Conservation (phyloP, 2,329 filamentous ascomycete genomes). For the Colletotrichum tabaci region DNA sequence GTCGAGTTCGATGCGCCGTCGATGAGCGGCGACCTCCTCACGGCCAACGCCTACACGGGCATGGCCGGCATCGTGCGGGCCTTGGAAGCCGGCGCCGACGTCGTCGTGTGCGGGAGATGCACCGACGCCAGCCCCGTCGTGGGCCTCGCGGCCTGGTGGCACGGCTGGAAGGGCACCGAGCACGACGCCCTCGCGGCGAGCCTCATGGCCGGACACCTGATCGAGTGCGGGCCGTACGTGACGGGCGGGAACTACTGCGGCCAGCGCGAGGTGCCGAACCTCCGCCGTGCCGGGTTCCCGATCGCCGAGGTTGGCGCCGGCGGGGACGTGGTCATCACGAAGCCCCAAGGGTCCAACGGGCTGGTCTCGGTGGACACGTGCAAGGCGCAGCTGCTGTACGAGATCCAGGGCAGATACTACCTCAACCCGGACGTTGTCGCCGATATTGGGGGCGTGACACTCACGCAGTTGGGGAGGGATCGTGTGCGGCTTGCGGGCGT, state of each 20-base stretch:
- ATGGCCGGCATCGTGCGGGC: slow-evolving; percentile 62
- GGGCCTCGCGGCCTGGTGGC: slow-evolving; percentile 70
- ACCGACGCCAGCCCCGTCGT: slow-evolving; percentile 68
- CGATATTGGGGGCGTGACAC: slow-evolving; percentile 51
- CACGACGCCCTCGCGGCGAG: slow-evolving; percentile 66
- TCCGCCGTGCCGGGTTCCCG: slow-evolving; percentile 53
- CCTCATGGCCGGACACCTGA: slow-evolving; percentile 66
- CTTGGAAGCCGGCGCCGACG: slow-evolving; percentile 59
- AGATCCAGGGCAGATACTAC: slow-evolving; percentile 63
- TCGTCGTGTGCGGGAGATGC: slow-evolving; percentile 65
- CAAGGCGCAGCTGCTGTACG: slow-evolving; percentile 64
- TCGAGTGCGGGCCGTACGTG: slow-evolving; percentile 69
- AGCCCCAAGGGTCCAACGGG: slow-evolving; percentile 53
- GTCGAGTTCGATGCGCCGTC: slow-evolving; percentile 27
- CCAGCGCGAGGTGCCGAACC: slow-evolving; percentile 55
- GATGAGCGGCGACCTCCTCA: slow-evolving; percentile 28
- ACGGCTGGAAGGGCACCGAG: slow-evolving; percentile 63
- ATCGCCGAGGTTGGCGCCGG: slow-evolving; percentile 55
- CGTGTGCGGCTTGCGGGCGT: slow-evolving; percentile 56
- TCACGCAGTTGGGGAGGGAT: slow-evolving; percentile 53
- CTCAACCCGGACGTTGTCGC: slow-evolving; percentile 66
- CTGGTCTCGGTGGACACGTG: slow-evolving; percentile 55
- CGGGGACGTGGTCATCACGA: slow-evolving; percentile 54
- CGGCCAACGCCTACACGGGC: slow-evolving; percentile 68
- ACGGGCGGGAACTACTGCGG: slow-evolving; percentile 70